These are phyloP conservation scores for Jatropha podagrica DNA, from an alignment of 441 rosid species.

Conservation along the genomic window DNA sequence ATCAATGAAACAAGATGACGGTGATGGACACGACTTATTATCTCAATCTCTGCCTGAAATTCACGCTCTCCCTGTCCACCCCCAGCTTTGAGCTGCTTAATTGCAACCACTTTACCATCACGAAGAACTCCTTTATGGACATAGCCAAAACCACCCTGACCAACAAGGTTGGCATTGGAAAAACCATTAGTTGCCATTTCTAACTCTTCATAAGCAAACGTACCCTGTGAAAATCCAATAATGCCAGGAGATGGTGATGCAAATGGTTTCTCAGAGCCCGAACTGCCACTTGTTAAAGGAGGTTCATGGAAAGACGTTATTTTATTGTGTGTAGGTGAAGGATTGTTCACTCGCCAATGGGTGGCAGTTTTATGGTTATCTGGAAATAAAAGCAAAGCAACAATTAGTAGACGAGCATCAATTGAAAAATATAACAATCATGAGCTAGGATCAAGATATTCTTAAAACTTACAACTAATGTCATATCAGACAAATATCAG, in stretches of 20 bases:
- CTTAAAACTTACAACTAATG: not conserved
- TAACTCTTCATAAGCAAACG: conserved; percentile 72
- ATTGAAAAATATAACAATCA: not conserved
- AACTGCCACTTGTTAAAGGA: conserved; percentile 57
- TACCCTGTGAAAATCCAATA: conserved; percentile 61
- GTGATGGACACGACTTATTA: conserved; percentile 85
- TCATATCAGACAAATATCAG: not conserved
- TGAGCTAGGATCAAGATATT: no score
- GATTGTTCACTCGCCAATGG: conserved; percentile 41
- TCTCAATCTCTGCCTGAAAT: conserved; percentile 95
- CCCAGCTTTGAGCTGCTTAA: conserved; percentile 85
- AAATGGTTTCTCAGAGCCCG: conserved; percentile 59
- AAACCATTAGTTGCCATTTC: conserved; percentile 79
- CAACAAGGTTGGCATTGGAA: conserved; percentile 73
- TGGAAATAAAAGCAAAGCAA: conserved; percentile 24
- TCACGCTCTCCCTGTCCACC: conserved; percentile 97
- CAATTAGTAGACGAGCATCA: conserved; percentile 18
- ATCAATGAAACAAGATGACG: conserved; percentile 84
- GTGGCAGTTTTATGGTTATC: conserved; percentile 23
- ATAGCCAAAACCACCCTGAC: conserved; percentile 97
- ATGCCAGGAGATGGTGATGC: conserved; percentile 64
- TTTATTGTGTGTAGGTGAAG: conserved; percentile 21
- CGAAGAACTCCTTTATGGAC: conserved; percentile 83
- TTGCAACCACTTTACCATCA: conserved; percentile 81
- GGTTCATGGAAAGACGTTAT: conserved; percentile 32